Base-by-base conservation (phyloP, 2,329 filamentous ascomycete species). In the Epichloe glyceriae region DNA sequence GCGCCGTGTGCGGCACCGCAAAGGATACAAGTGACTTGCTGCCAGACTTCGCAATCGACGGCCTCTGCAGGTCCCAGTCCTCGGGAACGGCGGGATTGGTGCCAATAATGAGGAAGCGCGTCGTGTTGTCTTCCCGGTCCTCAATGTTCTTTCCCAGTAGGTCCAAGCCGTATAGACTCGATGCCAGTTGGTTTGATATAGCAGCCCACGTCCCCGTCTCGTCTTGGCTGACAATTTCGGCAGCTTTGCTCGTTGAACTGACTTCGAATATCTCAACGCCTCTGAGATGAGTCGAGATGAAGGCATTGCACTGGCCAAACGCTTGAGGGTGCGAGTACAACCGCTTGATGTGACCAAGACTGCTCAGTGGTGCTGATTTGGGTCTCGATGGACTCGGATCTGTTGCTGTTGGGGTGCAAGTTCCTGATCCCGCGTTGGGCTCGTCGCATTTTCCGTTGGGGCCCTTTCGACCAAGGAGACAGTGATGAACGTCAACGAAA, bases 241-340 rank as follows among this genome's bases (percentile, higher is more conserved):
- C 91, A 0, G 88, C 93, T 56, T 82, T 83, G 58, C 85, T 90
- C 5, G 93, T 98, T 30, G 86, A 93, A 54, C 82, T 85, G 42
- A 88, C 84, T 63, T 97, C 90, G 53, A 91, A 79, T 49, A 83
- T 77, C 69, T 95, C 88, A n/a, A 84, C 74, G 43, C 79, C 79
- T 58, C 82, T 82, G 54, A 95, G 78, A 59, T 86, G 73, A 30
- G 74, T 71, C 8, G 75, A 73, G 26, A 96, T 76, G 67, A 95
- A 95, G 8, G 63, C 67, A 43, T 82, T 82, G 67, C 90, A 96
- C 70, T 98, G 93, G 26, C 89, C 89, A 74, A 93, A 95, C 30
- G 89, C 93, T 68, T 98, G 93, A 10, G 91, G 90, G 67, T 98
- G 93, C 22, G 88, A 93, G 71, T 95, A 95, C 40, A 98, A 68